These are phyloP conservation scores for Abortiporus biennis DNA, from an alignment of 1,284 basidiomycete species.

Conservation along the genomic window DNA sequence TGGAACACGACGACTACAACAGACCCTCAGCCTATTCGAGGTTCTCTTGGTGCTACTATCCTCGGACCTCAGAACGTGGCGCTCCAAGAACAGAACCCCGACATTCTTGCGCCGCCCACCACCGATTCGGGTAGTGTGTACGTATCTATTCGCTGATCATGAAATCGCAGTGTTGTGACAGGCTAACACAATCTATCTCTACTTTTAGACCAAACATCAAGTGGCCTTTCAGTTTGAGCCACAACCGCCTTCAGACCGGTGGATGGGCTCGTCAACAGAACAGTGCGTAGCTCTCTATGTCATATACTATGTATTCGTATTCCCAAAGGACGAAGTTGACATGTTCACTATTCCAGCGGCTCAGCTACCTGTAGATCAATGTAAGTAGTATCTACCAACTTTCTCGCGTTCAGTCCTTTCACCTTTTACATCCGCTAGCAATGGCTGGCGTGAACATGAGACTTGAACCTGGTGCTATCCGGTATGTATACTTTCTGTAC, in stretches of 20 bases:
- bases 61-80: conserved; percentile 48
- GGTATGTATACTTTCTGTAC: conserved; percentile 29
- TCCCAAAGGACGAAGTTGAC: too few relatives aligned
- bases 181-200: neutral
- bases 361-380: too few relatives aligned
- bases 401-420: too few relatives aligned
- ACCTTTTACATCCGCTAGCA: conserved; percentile 1
- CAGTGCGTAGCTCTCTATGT: conserved; percentile 33
- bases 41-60: conserved; percentile 38
- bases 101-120: conserved; percentile 53
- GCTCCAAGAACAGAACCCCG: conserved; percentile 49
- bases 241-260: conserved; percentile 59
- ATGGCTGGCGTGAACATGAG: conserved; percentile 58
- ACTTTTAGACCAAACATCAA: conserved; percentile 46
- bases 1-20: conserved; percentile 12
- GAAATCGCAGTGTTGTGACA: neutral
- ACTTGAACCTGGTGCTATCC: conserved; percentile 52
- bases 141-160: conserved; percentile 22
- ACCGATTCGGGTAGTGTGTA: conserved; percentile 59
- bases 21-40: conserved; percentile 27
- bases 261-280: conserved; percentile 69
- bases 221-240: conserved; percentile 62
- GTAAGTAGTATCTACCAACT: too few relatives aligned
- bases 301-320: too few relatives aligned
- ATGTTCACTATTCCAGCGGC: too few relatives aligned